Evolutionary conservation across 805 yeast genomes (phyloP).

Genomic region (Candida adriatica): DNA sequence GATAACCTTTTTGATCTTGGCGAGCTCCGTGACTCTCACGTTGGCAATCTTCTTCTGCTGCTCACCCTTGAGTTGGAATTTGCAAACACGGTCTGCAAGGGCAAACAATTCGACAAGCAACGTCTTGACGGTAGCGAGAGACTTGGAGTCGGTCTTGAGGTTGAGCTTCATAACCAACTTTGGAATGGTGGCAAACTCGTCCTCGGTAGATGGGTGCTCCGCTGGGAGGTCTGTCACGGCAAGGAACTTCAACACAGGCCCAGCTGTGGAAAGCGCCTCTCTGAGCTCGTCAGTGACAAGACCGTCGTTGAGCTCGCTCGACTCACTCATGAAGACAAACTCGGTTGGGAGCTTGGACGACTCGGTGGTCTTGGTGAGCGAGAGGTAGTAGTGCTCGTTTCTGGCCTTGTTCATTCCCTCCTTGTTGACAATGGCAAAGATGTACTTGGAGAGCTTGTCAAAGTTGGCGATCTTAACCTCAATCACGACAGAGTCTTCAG

Average conservation of each 20-base stretch:
- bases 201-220: conserved; percentile 58
- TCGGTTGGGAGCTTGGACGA: conserved; percentile 61
- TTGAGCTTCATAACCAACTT: conserved; percentile 48
- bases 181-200: conserved; percentile 45
- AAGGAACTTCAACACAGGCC: conserved; percentile 50
- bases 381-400: conserved; percentile 70
- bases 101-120: conserved; percentile 50
- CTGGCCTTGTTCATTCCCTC: conserved; percentile 72
- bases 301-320: conserved; percentile 68
- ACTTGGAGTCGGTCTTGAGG: conserved; percentile 42
- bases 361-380: conserved; percentile 78
- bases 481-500: conserved; percentile 56
- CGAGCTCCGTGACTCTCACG: conserved; percentile 68
- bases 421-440: conserved; percentile 82
- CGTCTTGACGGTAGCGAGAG: conserved; percentile 41
- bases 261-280: conserved; percentile 36
- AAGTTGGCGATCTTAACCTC: conserved; percentile 47
- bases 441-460: conserved; percentile 41
- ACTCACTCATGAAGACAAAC: conserved; percentile 86
- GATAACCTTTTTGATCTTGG: conserved; percentile 61
- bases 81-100: conserved; percentile 46
- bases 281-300: conserved; percentile 44
- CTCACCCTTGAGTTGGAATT: conserved; percentile 62
- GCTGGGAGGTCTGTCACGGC: conserved; percentile 80
- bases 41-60: conserved; percentile 67